Evolutionary conservation across 495 filamentous ascomycete species (phyloP).

Genomic region (Aspergillus saccharolyticus): DNA sequence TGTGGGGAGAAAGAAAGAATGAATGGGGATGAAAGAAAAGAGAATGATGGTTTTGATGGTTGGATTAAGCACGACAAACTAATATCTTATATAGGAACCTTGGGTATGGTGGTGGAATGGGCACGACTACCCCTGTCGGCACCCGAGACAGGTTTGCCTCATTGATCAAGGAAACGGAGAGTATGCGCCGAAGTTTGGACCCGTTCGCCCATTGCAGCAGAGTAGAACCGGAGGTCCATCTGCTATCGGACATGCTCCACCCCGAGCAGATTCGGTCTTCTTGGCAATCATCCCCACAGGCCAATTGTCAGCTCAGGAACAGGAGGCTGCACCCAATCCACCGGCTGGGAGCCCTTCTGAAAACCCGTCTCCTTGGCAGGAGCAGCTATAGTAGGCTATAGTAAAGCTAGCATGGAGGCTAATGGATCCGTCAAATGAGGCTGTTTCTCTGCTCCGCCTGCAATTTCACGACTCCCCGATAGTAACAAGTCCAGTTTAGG

Average conservation of each 20-base stretch:
- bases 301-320: background rate
- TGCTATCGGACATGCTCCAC: background rate
- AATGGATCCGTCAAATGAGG: background rate
- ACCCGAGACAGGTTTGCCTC: background rate
- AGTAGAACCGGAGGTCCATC: background rate
- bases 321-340: background rate
- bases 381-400: background rate
- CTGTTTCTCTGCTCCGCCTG: background rate
- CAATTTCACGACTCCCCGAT: background rate
- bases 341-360: background rate
- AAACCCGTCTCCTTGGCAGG: background rate
- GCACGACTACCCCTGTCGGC: background rate
- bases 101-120: background rate
- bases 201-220: background rate
- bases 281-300: background rate
- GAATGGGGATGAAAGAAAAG: conserved; percentile 1
- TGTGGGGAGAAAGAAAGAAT: conserved; percentile 9
- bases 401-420: background rate
- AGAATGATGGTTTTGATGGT: background rate
- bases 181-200: background rate
- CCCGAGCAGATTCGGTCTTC: background rate
- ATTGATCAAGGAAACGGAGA: background rate
- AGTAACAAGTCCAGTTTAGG: background rate
- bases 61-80: background rate
- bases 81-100: background rate